Conservation (phyloP, 306 rosid species). For the Lathyrus aphaca region DNA sequence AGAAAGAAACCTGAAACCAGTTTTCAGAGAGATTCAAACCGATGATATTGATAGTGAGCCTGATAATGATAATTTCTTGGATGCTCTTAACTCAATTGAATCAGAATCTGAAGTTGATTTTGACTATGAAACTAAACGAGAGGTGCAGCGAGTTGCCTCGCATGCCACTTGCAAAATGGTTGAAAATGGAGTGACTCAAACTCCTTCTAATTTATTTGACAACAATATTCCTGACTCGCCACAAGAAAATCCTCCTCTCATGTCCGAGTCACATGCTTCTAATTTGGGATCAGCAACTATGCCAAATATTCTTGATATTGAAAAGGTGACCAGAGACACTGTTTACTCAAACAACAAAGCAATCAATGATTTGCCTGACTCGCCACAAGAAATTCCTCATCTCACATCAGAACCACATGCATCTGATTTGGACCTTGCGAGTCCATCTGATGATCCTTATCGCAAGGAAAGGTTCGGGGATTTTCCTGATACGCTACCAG, state of each 20-base stretch:
- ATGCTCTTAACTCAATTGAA: constrained; percentile 91
- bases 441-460: constrained; percentile 28
- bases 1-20: constrained; percentile 48
- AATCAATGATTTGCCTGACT: constrained; percentile 32
- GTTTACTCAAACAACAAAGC: constrained; percentile 47
- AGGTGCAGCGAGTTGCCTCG: constrained; percentile 48
- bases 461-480: constrained; percentile 39
- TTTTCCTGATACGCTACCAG: constrained; percentile 36
- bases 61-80: constrained; percentile 65
- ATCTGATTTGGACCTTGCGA: constrained; percentile 24
- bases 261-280: constrained; percentile 33
- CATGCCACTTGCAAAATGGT: constrained; percentile 40
- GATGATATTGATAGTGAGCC: constrained; percentile 83
- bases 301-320: constrained; percentile 31
- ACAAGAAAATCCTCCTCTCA: constrained; percentile 39
- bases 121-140: constrained; percentile 76
- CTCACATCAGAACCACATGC: constrained; percentile 27
- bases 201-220: constrained; percentile 42
- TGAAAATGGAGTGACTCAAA: constrained; percentile 49
- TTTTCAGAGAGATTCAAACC: constrained; percentile 41
- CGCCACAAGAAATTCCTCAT: constrained; percentile 39
- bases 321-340: constrained; percentile 42
- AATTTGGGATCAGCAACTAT: constrained; percentile 8
- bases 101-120: constrained; percentile 82
- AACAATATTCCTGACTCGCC: constrained; percentile 36